These are phyloP conservation scores for Cladorrhinum samala DNA, from an alignment of 495 filamentous ascomycete species.

Conservation along the genomic window DNA sequence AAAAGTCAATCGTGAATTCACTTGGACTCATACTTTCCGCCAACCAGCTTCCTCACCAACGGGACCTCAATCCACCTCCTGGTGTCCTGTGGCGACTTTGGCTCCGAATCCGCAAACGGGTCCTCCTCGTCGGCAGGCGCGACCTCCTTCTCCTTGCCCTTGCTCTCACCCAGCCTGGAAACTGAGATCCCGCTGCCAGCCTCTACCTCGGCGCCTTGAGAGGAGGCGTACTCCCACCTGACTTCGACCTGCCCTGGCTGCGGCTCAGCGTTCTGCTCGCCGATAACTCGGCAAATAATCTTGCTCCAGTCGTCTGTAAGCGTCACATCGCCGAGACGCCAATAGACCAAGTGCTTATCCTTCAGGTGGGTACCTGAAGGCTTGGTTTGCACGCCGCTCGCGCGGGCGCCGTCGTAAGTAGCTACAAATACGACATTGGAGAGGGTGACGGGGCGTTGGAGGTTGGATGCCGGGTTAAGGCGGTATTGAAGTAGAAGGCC, in stretches of 20 bases:
- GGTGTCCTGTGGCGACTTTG: constrained; percentile 33
- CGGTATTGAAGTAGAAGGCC: constrained; percentile 80
- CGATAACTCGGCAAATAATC: constrained; percentile 69
- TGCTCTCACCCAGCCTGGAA: constrained; percentile 30
- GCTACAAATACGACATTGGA: constrained; percentile 79
- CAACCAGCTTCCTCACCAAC: constrained; percentile 64
- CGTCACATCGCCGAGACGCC: constrained; percentile 77
- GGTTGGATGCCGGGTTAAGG: constrained; percentile 66
- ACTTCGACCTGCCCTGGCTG: constrained; percentile 73
- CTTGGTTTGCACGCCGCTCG: constrained; percentile 63
- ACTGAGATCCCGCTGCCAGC: constrained; percentile 60
- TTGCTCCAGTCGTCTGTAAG: constrained; percentile 58
- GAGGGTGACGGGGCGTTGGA: constrained; percentile 52
- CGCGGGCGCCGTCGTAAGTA: constrained; percentile 62
- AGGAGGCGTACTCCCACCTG: constrained; percentile 63
- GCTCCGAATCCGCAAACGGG: constrained; percentile 37
- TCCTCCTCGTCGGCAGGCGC: constrained; percentile 36
- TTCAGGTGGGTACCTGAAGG: constrained; percentile 74
- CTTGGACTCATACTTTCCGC: constrained; percentile 67
- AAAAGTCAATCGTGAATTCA: too few species aligned
- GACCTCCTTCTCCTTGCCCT: constrained; percentile 38
- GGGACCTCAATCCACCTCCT: constrained; percentile 68
- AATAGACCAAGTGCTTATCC: constrained; percentile 81
- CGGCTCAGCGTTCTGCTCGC: constrained; percentile 67
- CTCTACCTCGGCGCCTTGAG: constrained; percentile 40